Evolutionary conservation across 495 filamentous ascomycete species (phyloP).

Genomic region (Lepidopterella palustris): DNA sequence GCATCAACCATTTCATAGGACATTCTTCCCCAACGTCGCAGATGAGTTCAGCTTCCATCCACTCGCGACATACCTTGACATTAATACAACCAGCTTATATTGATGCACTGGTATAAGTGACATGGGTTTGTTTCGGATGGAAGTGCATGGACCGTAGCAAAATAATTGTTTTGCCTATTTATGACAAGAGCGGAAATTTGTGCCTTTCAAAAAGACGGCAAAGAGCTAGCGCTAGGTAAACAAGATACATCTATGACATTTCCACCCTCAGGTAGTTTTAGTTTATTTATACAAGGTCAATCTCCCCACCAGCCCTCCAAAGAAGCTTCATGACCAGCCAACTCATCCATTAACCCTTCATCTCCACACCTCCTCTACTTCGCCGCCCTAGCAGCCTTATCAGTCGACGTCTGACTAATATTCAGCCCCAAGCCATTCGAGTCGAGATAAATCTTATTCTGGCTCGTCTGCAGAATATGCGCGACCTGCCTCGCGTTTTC

Average conservation of each 20-base stretch:
- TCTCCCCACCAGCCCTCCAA: no score
- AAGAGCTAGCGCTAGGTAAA: background rate
- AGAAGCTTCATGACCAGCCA: background rate
- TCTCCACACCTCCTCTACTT: constrained; percentile 7
- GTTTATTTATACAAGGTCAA: background rate
- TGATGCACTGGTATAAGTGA: no score
- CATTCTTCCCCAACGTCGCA: no score
- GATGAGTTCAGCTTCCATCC: no score
- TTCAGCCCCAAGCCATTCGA: constrained; percentile 85
- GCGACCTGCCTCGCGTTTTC: constrained; percentile 92
- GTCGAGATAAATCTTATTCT: constrained; percentile 93
- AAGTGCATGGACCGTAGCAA: no score
- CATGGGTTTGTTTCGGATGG: no score
- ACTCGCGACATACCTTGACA: no score
- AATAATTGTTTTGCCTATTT: background rate
- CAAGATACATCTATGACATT: background rate
- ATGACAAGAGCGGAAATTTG: background rate
- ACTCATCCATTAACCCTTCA: background rate
- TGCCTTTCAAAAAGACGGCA: background rate
- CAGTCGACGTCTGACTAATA: constrained; percentile 56
- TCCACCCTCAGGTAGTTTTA: background rate
- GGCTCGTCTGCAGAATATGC: constrained; percentile 70
- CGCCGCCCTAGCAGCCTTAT: constrained; percentile 33
- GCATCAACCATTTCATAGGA: no score
- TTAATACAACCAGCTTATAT: no score